These are phyloP conservation scores for Nemania sp. DNA, from an alignment of 2,329 filamentous ascomycete species.

Conservation along the genomic window DNA sequence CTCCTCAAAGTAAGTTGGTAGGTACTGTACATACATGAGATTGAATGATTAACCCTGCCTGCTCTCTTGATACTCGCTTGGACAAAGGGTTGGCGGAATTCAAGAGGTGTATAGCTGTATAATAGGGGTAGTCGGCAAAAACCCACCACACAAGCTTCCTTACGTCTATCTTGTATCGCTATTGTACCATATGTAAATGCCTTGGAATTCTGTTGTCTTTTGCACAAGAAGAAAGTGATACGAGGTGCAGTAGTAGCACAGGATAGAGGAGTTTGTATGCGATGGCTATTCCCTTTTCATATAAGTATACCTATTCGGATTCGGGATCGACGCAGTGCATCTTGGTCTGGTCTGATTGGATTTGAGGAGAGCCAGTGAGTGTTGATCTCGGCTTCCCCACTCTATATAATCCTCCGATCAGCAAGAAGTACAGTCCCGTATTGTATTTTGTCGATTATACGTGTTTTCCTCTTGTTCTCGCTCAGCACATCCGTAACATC, in stretches of 20 bases:
- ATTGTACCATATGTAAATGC: background rate
- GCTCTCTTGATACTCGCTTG: constrained; percentile 9
- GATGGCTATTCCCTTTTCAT: constrained; percentile 10
- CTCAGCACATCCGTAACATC: constrained; percentile 24
- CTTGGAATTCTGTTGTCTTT: background rate
- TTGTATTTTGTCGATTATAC: background rate
- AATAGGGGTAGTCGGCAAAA: background rate
- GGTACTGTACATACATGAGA: background rate
- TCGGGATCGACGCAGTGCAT: constrained; percentile 12
- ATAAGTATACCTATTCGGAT: background rate
- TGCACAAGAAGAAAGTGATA: constrained; percentile 8
- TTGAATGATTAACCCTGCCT: background rate
- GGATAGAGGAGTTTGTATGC: constrained; percentile 1
- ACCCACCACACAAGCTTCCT: background rate
- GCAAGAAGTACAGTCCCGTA: background rate
- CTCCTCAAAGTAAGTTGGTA: background rate
- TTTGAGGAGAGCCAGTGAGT: constrained; percentile 4
- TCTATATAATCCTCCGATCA: constrained; percentile 1
- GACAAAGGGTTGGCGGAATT: background rate
- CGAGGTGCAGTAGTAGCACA: constrained; percentile 1
- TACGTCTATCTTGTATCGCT: background rate
- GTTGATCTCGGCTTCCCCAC: constrained; percentile 21
- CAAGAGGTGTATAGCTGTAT: background rate
- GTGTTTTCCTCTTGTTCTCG: background rate
- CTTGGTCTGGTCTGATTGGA: constrained; percentile 10